These are phyloP conservation scores for Escovopsis sp. DNA, from an alignment of 2,329 filamentous ascomycete species.

Conservation along the genomic window DNA sequence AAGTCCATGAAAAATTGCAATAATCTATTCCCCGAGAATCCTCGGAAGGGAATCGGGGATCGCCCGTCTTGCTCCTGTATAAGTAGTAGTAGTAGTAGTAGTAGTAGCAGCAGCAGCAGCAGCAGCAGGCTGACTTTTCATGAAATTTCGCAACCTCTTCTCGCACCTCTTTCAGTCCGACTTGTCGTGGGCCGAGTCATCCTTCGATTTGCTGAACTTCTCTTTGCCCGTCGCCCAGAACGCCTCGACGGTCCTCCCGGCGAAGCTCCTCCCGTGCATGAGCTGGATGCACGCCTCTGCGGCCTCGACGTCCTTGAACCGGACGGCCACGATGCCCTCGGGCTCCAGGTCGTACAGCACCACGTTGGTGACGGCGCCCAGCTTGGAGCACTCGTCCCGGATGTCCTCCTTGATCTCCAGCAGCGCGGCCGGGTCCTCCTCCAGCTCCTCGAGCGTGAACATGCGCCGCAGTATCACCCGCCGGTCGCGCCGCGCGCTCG, in stretches of 20 bases:
- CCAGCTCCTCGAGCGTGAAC: constrained; percentile 76
- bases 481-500: constrained; percentile 50
- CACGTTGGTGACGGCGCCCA: constrained; percentile 81
- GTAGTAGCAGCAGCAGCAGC: too few species aligned
- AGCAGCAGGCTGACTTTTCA: too few species aligned
- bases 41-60: too few species aligned
- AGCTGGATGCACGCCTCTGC: constrained; percentile 57
- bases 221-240: constrained; percentile 57
- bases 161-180: constrained; percentile 13
- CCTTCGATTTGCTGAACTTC: constrained; percentile 55
- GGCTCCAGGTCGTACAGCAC: constrained; percentile 77
- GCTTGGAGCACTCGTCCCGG: constrained; percentile 72
- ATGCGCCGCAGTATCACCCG: constrained; percentile 81
- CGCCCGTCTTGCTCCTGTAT: too few species aligned
- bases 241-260: constrained; percentile 55
- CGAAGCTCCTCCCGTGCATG: constrained; percentile 73
- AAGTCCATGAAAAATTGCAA: too few species aligned
- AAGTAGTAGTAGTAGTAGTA: too few species aligned
- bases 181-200: constrained; percentile 32
- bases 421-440: constrained; percentile 69
- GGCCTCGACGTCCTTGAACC: constrained; percentile 57
- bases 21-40: too few species aligned
- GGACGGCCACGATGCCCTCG: constrained; percentile 72
- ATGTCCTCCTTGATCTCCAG: constrained; percentile 93
- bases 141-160: too few species aligned